A percentile compares a stretch with the other conserved stretches of the same genome.
Conservation (phyloP, 805 yeast species). For the Candida golubevii region DNA sequence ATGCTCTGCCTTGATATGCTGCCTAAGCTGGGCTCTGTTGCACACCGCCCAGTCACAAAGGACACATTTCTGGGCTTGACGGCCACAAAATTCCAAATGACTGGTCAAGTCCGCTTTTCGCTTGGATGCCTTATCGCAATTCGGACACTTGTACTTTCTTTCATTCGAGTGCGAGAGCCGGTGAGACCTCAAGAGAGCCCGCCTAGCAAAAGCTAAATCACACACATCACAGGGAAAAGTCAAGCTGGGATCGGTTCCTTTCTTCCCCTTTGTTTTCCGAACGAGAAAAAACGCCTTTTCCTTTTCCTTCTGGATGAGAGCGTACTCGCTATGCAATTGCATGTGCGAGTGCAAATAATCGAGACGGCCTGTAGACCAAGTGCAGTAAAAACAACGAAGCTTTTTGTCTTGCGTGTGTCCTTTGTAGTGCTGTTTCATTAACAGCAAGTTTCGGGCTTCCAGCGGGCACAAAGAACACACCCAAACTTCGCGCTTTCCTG, state of each 20-base stretch:
- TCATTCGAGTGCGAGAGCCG: neutral
- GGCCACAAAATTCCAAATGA: neutral
- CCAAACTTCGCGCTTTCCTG: too few species aligned
- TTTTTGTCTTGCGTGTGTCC: neutral
- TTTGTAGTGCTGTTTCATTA: neutral
- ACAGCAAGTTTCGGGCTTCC: too few species aligned
- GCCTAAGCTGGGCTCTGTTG: neutral
- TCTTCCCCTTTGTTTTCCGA: too few species aligned
- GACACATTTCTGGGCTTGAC: neutral
- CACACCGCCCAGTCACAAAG: neutral
- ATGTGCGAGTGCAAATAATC: constrained; percentile 2
- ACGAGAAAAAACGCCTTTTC: too few species aligned
- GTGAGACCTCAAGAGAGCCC: constrained; percentile 3
- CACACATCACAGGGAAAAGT: constrained; percentile 1
- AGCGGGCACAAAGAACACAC: too few species aligned
- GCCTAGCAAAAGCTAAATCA: neutral
- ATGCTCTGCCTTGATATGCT: neutral
- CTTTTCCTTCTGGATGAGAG: too few species aligned
- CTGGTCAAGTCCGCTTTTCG: neutral
- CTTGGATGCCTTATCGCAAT: neutral
- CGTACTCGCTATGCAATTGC: neutral
- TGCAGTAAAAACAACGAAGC: constrained; percentile 1
- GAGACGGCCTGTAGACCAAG: constrained; percentile 2
- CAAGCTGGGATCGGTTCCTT: too few species aligned
- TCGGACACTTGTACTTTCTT: neutral